A percentile compares a stretch with the other conserved stretches of the same genome.
These are phyloP conservation scores for Borovskyia barvae DNA, from an alignment of 208 protist species.

Conservation along the genomic window DNA sequence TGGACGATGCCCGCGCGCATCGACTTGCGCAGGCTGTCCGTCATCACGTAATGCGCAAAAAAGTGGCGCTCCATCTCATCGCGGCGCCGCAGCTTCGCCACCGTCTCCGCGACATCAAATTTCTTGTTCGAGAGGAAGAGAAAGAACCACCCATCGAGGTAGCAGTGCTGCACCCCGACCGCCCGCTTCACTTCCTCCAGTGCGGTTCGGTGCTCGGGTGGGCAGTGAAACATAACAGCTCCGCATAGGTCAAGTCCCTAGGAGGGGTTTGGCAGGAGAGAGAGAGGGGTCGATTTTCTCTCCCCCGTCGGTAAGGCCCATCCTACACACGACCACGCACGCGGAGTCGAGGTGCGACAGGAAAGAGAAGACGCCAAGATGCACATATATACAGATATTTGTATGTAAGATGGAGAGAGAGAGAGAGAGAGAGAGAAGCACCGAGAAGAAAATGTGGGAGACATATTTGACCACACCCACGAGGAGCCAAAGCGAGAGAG, in stretches of 20 bases:
- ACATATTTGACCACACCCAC: no score
- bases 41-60: conserved; percentile 53
- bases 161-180: conserved; percentile 42
- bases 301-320: no score
- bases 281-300: no score
- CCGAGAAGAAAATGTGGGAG: conserved; percentile 3
- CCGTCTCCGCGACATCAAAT: conserved; percentile 62
- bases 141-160: conserved; percentile 75
- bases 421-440: conserved; percentile 1
- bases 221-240: conserved; percentile 33
- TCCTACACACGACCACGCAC: background rate
- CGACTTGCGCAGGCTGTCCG: conserved; percentile 44
- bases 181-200: conserved; percentile 64
- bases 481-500: no score
- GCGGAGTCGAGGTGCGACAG: no score
- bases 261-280: no score
- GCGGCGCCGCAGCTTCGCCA: conserved; percentile 65
- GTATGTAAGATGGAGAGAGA: background rate
- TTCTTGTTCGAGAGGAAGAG: conserved; percentile 82
- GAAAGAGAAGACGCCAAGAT: background rate
- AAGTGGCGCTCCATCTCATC: conserved; percentile 59
- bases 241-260: no score
- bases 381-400: background rate
- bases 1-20: conserved; percentile 74
- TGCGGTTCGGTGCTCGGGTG: conserved; percentile 30